Evolutionary conservation across 768 basidiomycete genomes (phyloP).

Genomic region (Tylopilus balloui): DNA sequence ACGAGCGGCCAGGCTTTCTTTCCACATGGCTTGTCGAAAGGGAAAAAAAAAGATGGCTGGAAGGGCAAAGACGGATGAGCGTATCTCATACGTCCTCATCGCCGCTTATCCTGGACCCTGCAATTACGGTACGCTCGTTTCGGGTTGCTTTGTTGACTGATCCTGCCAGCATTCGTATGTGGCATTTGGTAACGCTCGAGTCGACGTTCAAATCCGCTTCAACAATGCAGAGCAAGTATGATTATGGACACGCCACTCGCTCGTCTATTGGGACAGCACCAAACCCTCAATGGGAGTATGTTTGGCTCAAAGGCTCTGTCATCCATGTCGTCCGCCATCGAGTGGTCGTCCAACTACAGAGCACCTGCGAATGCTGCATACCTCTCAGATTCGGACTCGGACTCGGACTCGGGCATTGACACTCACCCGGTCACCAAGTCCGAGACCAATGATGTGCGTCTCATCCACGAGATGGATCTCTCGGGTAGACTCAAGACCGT

Average conservation of each 20-base stretch:
- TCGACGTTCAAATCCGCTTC: too few relatives aligned
- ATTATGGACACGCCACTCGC: too few relatives aligned
- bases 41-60: neutral
- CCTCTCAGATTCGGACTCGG: constrained; percentile 17
- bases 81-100: neutral
- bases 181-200: too few relatives aligned
- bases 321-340: neutral
- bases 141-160: too few relatives aligned
- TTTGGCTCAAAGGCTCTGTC: neutral
- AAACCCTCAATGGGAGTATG: too few relatives aligned
- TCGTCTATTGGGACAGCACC: too few relatives aligned
- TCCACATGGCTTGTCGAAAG: constrained; percentile 11
- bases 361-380: neutral
- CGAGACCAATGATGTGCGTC: constrained; percentile 24
- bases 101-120: too few relatives aligned
- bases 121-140: too few relatives aligned
- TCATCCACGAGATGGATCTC: constrained; percentile 54
- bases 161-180: too few relatives aligned
- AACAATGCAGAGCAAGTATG: too few relatives aligned
- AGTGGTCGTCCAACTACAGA: constrained; percentile 13
- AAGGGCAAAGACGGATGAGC: too few relatives aligned
- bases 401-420: constrained; percentile 7
- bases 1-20: constrained; percentile 10
- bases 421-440: neutral
- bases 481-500: constrained; percentile 57